Conservation (phyloP, 345 rosid species). For the Eucalyptus melliodora region DNA sequence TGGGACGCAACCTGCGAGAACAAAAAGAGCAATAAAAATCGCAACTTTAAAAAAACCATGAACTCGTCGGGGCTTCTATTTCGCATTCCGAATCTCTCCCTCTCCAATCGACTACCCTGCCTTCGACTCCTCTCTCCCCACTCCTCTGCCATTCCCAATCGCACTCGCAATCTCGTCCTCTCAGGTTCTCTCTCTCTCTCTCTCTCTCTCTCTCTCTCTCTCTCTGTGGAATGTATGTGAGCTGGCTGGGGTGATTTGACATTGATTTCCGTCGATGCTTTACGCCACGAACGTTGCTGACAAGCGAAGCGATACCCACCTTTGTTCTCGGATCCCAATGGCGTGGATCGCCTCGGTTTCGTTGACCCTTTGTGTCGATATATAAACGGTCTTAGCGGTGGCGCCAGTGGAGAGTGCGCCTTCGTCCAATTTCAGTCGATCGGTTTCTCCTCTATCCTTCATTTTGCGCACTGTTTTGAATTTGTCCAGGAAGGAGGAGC, state of each 20-base stretch:
- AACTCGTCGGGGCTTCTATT: not conserved
- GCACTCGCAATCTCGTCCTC: not conserved
- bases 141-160: not conserved
- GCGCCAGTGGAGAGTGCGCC: not conserved
- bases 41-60: not conserved
- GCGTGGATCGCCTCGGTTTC: not conserved
- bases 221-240: not conserved
- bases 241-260: not conserved
- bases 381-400: not conserved
- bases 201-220: not conserved
- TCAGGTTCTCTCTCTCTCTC: slow-evolving; percentile 1
- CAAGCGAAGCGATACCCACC: not conserved
- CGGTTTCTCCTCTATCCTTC: not conserved
- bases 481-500: slow-evolving; percentile 17
- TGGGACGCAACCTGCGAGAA: not conserved
- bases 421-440: not conserved
- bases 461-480: not conserved
- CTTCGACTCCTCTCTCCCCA: not conserved
- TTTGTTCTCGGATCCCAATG: not conserved
- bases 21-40: not conserved
- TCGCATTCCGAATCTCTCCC: not conserved
- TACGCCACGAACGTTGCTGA: not conserved
- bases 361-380: not conserved
- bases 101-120: not conserved
- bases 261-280: not conserved